Evolutionary conservation across 1,284 basidiomycete species (phyloP).

Genomic region (Lentinus polychrous): DNA sequence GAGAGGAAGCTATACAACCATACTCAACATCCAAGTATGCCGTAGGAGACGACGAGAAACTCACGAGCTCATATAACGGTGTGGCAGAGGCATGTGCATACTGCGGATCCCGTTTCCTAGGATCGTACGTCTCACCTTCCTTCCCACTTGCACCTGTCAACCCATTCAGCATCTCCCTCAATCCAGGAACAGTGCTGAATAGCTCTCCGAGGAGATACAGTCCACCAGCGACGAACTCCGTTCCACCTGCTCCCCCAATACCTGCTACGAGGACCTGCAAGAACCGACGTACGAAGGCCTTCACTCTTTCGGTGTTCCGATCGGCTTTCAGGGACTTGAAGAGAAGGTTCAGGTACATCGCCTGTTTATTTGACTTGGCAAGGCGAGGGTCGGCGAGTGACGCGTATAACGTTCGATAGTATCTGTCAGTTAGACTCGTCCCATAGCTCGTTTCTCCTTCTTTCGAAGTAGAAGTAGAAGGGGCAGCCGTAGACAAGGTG

Average conservation of each 20-base stretch:
- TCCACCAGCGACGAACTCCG: slow-evolving; percentile 89
- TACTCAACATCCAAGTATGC: not conserved
- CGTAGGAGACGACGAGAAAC: slow-evolving; percentile 21
- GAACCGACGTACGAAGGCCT: slow-evolving; percentile 84
- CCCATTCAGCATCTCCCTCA: slow-evolving; percentile 60
- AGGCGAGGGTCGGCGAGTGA: slow-evolving; percentile 85
- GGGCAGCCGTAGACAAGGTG: slow-evolving; percentile 34
- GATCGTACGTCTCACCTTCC: slow-evolving; percentile 64
- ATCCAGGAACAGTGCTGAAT: slow-evolving; percentile 66
- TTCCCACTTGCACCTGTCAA: slow-evolving; percentile 31
- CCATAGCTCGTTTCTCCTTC: slow-evolving; percentile 24
- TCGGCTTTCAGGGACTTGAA: slow-evolving; percentile 92
- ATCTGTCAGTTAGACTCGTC: slow-evolving; percentile 69
- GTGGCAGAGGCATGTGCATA: slow-evolving; percentile 79
- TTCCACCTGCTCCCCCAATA: slow-evolving; percentile 62
- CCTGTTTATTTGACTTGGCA: slow-evolving; percentile 84
- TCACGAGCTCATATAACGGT: slow-evolving; percentile 87
- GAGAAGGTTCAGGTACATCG: slow-evolving; percentile 94
- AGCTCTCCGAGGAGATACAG: slow-evolving; percentile 76
- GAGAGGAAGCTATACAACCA: slow-evolving; percentile 56
- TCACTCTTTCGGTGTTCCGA: slow-evolving; percentile 55
- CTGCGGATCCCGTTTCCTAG: slow-evolving; percentile 86
- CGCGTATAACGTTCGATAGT: slow-evolving; percentile 88
- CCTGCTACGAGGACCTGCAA: slow-evolving; percentile 76
- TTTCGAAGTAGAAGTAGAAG: slow-evolving; percentile 29